Evolutionary conservation across 345 rosid species (phyloP).

Genomic region (Rhodomyrtus tomentosa): DNA sequence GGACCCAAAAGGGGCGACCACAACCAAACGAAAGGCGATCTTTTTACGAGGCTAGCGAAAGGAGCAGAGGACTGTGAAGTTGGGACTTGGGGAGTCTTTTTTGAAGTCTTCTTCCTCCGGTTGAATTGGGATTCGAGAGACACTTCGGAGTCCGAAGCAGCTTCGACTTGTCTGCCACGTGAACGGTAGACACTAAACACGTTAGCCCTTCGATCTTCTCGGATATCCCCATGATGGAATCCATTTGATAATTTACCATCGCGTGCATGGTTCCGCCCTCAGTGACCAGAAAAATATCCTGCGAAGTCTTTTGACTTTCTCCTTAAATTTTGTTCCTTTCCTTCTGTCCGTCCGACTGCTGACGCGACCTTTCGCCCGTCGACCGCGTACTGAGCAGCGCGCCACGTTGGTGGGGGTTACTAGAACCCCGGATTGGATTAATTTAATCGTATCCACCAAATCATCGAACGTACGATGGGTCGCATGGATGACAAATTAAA

Average conservation of each 20-base stretch:
- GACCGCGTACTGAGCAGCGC: neutral
- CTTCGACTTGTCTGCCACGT: constrained; percentile 41
- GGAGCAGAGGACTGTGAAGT: neutral
- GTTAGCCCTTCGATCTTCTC: neutral
- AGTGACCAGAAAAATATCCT: neutral
- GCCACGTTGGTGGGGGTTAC: neutral
- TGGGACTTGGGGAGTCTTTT: neutral
- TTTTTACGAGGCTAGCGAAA: neutral
- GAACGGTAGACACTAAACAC: constrained; percentile 11
- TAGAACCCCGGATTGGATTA: neutral
- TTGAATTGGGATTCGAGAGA: neutral
- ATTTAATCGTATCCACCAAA: neutral
- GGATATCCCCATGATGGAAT: neutral
- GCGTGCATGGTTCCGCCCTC: neutral
- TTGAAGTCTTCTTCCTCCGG: neutral
- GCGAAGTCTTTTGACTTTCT: neutral
- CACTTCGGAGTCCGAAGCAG: neutral
- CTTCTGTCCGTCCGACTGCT: neutral
- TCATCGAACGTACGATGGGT: neutral
- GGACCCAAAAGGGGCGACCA: neutral
- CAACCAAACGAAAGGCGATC: neutral
- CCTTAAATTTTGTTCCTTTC: neutral
- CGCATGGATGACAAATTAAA: too few species aligned
- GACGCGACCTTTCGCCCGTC: neutral
- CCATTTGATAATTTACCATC: neutral